Percentiles rank a stretch among this genome's conserved stretches.
Conservation (phyloP, 2,329 filamentous ascomycete species). For the Penicillium sumatraense region DNA sequence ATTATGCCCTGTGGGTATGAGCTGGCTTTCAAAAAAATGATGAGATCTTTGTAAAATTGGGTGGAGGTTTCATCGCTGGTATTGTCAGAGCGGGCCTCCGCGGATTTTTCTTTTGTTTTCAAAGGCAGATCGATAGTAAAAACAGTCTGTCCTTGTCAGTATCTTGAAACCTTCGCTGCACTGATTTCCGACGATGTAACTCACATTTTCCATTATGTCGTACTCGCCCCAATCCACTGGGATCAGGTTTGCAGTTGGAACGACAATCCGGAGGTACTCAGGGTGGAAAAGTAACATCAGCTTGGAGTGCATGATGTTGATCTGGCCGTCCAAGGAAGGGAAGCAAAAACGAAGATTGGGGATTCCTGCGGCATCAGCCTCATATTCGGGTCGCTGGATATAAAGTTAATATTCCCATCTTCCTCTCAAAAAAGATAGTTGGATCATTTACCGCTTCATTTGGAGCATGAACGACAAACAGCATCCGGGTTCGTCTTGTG, state of each 20-base stretch:
- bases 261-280: slow-evolving; percentile 73
- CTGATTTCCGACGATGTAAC: slow-evolving; percentile 25
- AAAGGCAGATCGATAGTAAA: slow-evolving; percentile 92
- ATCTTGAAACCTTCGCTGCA: not conserved
- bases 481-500: slow-evolving; percentile 61
- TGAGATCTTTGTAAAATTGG: slow-evolving; percentile 71
- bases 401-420: not conserved
- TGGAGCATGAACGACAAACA: slow-evolving; percentile 67
- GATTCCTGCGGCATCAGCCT: slow-evolving; percentile 47
- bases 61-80: slow-evolving; percentile 37
- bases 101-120: slow-evolving; percentile 36
- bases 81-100: not conserved
- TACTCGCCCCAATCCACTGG: slow-evolving; percentile 88
- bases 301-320: slow-evolving; percentile 90
- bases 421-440: not conserved
- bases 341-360: slow-evolving; percentile 72
- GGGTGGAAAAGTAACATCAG: slow-evolving; percentile 85
- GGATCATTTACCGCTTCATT: slow-evolving; percentile 46
- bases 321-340: slow-evolving; percentile 73
- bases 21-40: slow-evolving; percentile 71
- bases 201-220: slow-evolving; percentile 77
- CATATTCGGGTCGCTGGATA: slow-evolving; percentile 30
- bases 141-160: slow-evolving; percentile 56
- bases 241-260: slow-evolving; percentile 86
- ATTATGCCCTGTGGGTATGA: slow-evolving; percentile 68